phyloP scores from a whole-genome alignment of 495 filamentous ascomycete genomes.

The Collariella sp. region DNA sequence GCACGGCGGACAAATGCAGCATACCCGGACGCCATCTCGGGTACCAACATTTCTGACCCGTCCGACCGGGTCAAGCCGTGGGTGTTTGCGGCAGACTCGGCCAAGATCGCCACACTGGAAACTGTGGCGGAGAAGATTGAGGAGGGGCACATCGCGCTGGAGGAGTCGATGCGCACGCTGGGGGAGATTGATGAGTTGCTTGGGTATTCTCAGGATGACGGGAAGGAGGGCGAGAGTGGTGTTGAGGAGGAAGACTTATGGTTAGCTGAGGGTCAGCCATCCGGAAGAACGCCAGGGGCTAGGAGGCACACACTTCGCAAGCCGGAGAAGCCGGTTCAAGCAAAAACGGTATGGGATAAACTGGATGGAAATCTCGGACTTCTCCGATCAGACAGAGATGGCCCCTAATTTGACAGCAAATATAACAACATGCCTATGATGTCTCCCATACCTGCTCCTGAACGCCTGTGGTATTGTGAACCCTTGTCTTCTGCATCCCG shows the following conservation, averaged over 20 bases:
- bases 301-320: slow-evolving; percentile 25
- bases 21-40: slow-evolving; percentile 17
- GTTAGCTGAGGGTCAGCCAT: slow-evolving; percentile 24
- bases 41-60: slow-evolving; percentile 25
- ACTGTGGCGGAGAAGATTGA: slow-evolving; percentile 41
- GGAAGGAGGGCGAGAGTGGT: slow-evolving; percentile 10
- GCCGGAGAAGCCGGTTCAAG: slow-evolving; percentile 16
- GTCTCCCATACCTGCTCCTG: slow-evolving; percentile 3
- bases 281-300: slow-evolving; percentile 10
- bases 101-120: slow-evolving; percentile 42
- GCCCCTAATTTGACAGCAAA: slow-evolving; percentile 5
- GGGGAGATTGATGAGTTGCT: slow-evolving; percentile 34
- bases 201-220: slow-evolving; percentile 8
- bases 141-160: slow-evolving; percentile 37
- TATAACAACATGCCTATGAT: not conserved
- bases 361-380: slow-evolving; percentile 41
- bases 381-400: slow-evolving; percentile 21
- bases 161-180: slow-evolving; percentile 34
- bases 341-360: slow-evolving; percentile 33
- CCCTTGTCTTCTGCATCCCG: not conserved
- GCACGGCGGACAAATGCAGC: slow-evolving; percentile 15
- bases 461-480: slow-evolving; percentile 10
- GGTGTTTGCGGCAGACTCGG: slow-evolving; percentile 42
- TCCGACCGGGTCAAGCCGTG: slow-evolving; percentile 38
- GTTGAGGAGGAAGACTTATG: slow-evolving; percentile 27